Base-by-base conservation (phyloP, 805 yeast species). In the Kregervanrija delftensis region DNA sequence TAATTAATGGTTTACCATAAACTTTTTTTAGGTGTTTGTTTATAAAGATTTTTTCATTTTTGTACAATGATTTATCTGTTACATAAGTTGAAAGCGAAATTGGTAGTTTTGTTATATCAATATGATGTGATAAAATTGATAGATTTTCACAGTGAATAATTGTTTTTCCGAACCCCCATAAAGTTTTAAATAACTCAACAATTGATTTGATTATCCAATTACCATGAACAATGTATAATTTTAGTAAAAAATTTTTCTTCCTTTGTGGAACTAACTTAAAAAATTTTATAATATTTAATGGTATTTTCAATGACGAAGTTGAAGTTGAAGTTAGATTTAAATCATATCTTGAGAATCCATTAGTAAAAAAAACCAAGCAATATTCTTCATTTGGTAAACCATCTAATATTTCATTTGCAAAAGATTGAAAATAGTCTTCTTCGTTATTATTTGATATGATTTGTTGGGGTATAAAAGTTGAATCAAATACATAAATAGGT, bases 131-230 rank as follows among this genome's bases (percentile, higher is more conserved):
- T 22, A 71, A 47, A 8, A 52, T 56, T 1, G 68, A 54, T 3
- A 69, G 43, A 43, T 58, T 61, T 30, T 65, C 67, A 48, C 72
- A 66, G 47, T 67, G 65, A 1, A 66, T 53, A 6, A 62, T 52
- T 31, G 38, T 34, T 50, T 54, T 46, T 30, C 46, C 46, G 22
- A 54, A 52, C 6, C 54, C 51, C 57, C 57, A 50, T 2, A 85
- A 80, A 55, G 82, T 84, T 45, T 80, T 71, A 47, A 86, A 66
- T 17, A 88, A 73, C 43, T 85, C 89, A 12, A 84, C 76, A 33
- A 87, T 74, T 0, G 95, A 82, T 54, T 88, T 78, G 28, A 87
- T 76, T 64, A 90, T 76, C 93, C 96, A 89, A 39, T 85, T 83
- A 53, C 90, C 96, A 63, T 91, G 97, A 2, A 91, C 95, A 30